Base-by-base conservation (phyloP, 2,329 filamentous ascomycete genomes). In the Colletotrichum tamarilloi region DNA sequence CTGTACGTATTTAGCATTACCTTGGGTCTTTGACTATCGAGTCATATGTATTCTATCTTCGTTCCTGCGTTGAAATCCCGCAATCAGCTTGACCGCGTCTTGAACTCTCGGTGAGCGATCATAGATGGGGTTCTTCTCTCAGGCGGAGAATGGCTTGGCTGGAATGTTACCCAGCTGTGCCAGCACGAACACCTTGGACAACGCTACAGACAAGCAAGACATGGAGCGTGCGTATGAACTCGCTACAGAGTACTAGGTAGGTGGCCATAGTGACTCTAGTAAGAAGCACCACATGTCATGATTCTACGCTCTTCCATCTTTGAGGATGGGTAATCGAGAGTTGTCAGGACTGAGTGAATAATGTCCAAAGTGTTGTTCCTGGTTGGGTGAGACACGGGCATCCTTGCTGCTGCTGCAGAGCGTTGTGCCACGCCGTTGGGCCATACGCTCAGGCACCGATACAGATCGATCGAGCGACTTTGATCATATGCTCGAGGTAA, bases 341-440 rank as follows among this genome's bases (percentile, higher is more conserved):
- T 49, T n/a, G 4, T n/a, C 16, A 7, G 7, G 42, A 49, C 42
- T n/a, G 42, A 8, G 19, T 49, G 19, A 49, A 52, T 22, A 22
- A 16, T 24, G 19, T 53, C n/a, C 12, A 63, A 35, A 28, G n/a
- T 49, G 14, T n/a, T 16, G 24, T 53, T 63, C 28, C 46, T 24
- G 46, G 42, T 53, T 53, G 30, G 60, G 62, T 49, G 38, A 46
- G 35, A 24, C 28, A 12, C 16, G 2, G 14, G n/a, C n/a, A 63
- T 49, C 62, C 62, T 11, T n/a, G 62, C 52, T n/a, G 62, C 52
- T 22, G 28, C 62, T 53, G 62, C 46, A 63, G n/a, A 63, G 62
- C 46, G 46, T 53, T 53, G 42, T 53, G 46, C 62, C 12, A 30
- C 46, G 19, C 26, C 6, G 42, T 63, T 55, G 46, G 46, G 62